Conservation (phyloP, 2,329 filamentous ascomycete species). For the Diplodia sapinea region DNA sequence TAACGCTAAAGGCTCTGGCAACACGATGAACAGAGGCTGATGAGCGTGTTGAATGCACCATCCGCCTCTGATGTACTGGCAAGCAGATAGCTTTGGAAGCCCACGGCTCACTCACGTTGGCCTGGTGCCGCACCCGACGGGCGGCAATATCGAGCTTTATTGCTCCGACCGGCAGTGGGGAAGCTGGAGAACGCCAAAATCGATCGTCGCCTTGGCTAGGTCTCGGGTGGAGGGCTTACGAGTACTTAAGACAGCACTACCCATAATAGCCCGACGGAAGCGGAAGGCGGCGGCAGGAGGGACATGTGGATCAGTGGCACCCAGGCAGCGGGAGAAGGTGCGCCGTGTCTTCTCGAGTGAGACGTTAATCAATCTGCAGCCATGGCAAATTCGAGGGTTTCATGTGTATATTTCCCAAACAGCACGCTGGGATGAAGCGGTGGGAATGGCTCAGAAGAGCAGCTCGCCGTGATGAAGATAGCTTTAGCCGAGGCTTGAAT, state of each 20-base stretch:
- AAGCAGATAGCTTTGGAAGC: background rate
- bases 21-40: conserved; percentile 77
- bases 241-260: conserved; percentile 12
- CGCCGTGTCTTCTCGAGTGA: conserved; percentile 25
- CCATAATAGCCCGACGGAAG: background rate
- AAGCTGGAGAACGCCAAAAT: background rate
- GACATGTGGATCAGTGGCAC: conserved; percentile 9
- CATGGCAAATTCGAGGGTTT: conserved; percentile 19
- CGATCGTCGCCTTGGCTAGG: conserved; percentile 21
- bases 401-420: conserved; percentile 15
- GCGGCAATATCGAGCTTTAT: background rate
- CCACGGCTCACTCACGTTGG: background rate
- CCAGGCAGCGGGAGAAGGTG: background rate
- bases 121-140: conserved; percentile 7
- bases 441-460: conserved; percentile 18
- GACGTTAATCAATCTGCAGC: conserved; percentile 22
- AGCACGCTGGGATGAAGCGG: conserved; percentile 10
- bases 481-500: conserved; percentile 11
- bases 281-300: background rate
- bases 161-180: background rate
- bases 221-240: conserved; percentile 6
- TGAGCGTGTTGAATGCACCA: background rate
- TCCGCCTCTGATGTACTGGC: background rate
- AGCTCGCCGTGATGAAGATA: conserved; percentile 13
- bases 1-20: conserved; percentile 83